Evolutionary conservation across 345 rosid species (phyloP), one percentile per base, ranked within the genome.

Genomic region (Excoecaria cochinchinensis): DNA sequence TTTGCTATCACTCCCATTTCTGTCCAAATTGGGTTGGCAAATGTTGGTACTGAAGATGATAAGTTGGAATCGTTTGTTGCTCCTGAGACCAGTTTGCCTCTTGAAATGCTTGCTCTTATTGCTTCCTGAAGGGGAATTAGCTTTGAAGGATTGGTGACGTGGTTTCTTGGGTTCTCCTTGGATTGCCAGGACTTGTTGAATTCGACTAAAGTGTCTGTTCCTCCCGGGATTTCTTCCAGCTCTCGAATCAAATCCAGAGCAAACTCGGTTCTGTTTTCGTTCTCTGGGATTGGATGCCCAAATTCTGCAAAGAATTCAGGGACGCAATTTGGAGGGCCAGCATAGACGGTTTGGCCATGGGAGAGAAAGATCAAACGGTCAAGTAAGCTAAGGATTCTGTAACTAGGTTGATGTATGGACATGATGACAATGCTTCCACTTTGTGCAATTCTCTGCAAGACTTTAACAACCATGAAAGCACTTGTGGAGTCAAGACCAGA

Each of bases 401-500:
- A 71, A 72, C 84, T 77, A 22, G 86, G 84, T 8, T 83, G 84
- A 67, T 83, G 86, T 10, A 84, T 31, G 59, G 86, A 77, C 77
- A 84, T 69, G 67, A 84, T 78, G 31, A 84, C 86, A 1, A 84
- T 81, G 78, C 84, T 84, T 66, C 86, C 86, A 50, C 78, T 84
- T 59, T 73, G 75, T 1, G 86, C 84, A 47, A 84, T 84, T 60
- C 80, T 38, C 53, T 73, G 82, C 75, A 84, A 48, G 22, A 81
- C 84, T 21, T 84, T 81, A 16, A 81, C 86, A 58, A 84, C 82
- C 82, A 75, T 78, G 24, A 75, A 81, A 38, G 84, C 84, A 14
- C 84, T 84, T 0, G 86, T 84, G 53, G 86, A 81, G 50, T 84
- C 86, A 36, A 84, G 86, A 0, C 86, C 86, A 0, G 84, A 84